Evolutionary conservation across 345 rosid species (phyloP).

Genomic region (Odontarrhena argentea): DNA sequence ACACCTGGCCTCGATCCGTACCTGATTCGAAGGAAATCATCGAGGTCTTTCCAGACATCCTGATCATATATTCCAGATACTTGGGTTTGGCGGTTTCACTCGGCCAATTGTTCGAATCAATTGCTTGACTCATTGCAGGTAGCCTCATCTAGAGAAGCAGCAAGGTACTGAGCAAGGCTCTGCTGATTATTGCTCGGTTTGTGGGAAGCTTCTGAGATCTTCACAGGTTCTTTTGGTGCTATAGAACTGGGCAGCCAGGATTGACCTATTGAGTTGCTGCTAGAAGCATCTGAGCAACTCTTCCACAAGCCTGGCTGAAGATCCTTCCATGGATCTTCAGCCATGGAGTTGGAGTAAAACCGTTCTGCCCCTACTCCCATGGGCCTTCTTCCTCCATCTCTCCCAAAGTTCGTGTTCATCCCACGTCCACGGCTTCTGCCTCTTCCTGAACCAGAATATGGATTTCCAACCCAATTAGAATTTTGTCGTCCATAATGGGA

Average conservation of each 20-base stretch:
- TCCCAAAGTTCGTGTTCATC: slow-evolving; percentile 42
- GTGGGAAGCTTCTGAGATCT: slow-evolving; percentile 49
- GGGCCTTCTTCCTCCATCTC: slow-evolving; percentile 50
- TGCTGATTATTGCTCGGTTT: slow-evolving; percentile 48
- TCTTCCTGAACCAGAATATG: slow-evolving; percentile 49
- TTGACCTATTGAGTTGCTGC: slow-evolving; percentile 33
- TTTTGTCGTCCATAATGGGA: slow-evolving; percentile 46
- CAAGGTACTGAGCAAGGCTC: slow-evolving; percentile 86
- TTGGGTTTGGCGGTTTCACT: slow-evolving; percentile 11
- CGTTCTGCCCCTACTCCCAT: slow-evolving; percentile 45
- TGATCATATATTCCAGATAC: slow-evolving; percentile 8
- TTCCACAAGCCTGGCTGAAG: slow-evolving; percentile 66
- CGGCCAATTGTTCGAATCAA: slow-evolving; percentile 26
- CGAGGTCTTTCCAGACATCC: slow-evolving; percentile 1
- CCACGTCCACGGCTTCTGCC: slow-evolving; percentile 48
- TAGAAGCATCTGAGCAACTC: slow-evolving; percentile 38
- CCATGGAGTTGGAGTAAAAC: slow-evolving; percentile 69
- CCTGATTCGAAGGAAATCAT: slow-evolving; percentile 5
- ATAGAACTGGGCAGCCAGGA: slow-evolving; percentile 71
- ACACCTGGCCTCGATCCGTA: slow-evolving; percentile 15
- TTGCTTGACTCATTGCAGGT: slow-evolving; percentile 39
- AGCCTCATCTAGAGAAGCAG: slow-evolving; percentile 73
- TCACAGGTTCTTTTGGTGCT: slow-evolving; percentile 46
- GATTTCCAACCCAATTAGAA: slow-evolving; percentile 47
- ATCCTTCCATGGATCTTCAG: slow-evolving; percentile 78